Conservation (phyloP, 2,329 filamentous ascomycete genomes). For the Fonsecaea multimorphosa region DNA sequence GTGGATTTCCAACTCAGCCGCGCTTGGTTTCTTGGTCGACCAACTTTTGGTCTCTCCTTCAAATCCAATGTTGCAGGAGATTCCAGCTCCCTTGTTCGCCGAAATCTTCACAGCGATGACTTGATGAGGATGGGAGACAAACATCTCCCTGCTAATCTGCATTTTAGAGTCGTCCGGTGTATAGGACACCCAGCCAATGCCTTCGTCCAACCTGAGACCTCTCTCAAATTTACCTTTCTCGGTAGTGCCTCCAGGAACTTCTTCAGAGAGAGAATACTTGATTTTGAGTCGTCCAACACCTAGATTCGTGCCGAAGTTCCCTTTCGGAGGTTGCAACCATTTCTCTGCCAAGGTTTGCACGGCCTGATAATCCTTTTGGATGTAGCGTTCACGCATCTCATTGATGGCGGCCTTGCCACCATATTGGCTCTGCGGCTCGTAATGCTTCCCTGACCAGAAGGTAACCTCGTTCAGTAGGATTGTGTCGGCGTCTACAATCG, state of each 20-base stretch:
- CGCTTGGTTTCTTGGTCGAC: background rate
- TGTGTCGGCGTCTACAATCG: background rate
- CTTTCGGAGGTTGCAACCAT: background rate
- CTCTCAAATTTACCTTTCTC: background rate
- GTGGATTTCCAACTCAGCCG: background rate
- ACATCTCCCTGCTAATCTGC: background rate
- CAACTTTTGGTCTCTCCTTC: background rate
- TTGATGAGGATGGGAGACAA: background rate
- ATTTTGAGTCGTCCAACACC: background rate
- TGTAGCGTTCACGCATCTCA: background rate
- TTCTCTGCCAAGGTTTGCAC: background rate
- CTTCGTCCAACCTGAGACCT: background rate
- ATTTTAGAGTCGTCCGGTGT: background rate
- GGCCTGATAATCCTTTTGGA: background rate
- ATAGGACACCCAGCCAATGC: background rate
- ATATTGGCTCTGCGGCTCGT: constrained; percentile 1
- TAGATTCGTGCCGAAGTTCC: constrained; percentile 1
- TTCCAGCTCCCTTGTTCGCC: background rate
- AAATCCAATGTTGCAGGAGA: background rate
- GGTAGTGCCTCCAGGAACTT: background rate
- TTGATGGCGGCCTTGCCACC: background rate
- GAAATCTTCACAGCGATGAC: background rate
- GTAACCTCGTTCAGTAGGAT: background rate
- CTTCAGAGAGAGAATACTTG: background rate
- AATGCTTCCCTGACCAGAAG: background rate